Evolutionary conservation across 306 rosid species (phyloP), one percentile per base, ranked within the genome.

Genomic region (Prinsepia uniflora): DNA sequence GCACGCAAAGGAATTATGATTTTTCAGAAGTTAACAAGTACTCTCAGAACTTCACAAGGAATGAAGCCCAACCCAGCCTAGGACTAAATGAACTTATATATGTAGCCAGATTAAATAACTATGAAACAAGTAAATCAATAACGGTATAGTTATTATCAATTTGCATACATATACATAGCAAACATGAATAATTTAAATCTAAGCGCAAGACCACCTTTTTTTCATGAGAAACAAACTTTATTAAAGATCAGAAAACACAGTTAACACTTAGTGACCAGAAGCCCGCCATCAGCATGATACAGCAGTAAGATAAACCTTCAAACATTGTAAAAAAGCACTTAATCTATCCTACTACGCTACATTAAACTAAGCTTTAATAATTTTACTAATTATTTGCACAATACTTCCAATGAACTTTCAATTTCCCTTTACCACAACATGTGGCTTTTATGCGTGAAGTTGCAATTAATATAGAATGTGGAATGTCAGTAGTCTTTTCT

Each of bases 401-500:
- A 63, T 42, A 63, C 24, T n/a, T 41, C 46, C 47, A 63, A n/a
- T 9, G 22, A n/a, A 63, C 49, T 22, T 56, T 24, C 46, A 63
- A 63, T 10, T n/a, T 63, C 67, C 67, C 70, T 65, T 46, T 34
- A 65, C 55, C 20, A 34, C 14, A 52, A 17, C 19, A 67, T 49
- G 72, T 9, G 17, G n/a, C 44, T 67, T 6, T 9, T 47, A 48
- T 15, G 17, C n/a, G 17, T 49, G 13, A 67, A 67, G 17, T 34
- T 49, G 59, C 46, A 13, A 67, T 18, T 42, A 9, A 42, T 18
- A 63, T 17, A 18, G 47, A 63, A 36, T 47, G 36, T 43, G 20
- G 13, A 63, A 30, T 14, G 45, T 42, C 11, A 45, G 52, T 14
- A 19, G 20, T n/a, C 12, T 39, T 7, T 20, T 20, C 30, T 48